A percentile compares a stretch with the other conserved stretches of the same genome.
Conservation (phyloP, 768 basidiomycete species). For the Pulveroboletus sp. region DNA sequence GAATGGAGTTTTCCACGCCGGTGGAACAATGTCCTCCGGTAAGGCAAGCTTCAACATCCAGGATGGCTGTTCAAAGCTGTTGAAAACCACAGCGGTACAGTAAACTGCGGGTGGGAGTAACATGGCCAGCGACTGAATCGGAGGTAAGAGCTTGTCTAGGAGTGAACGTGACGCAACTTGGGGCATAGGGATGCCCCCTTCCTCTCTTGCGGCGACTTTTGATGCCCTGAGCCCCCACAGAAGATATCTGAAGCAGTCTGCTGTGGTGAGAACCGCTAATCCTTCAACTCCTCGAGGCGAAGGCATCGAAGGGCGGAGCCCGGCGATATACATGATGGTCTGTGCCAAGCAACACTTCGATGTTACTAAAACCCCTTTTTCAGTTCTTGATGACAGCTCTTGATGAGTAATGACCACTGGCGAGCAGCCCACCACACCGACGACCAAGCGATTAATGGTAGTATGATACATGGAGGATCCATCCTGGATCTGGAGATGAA, state of each 20-base stretch:
- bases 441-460: no score
- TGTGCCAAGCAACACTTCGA: slow-evolving; percentile 11
- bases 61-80: slow-evolving; percentile 33
- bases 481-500: no score
- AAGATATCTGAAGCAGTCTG: slow-evolving; percentile 20
- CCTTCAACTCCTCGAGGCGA: slow-evolving; percentile 21
- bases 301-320: slow-evolving; percentile 13
- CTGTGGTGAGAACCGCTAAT: slow-evolving; percentile 23
- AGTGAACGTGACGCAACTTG: slow-evolving; percentile 12
- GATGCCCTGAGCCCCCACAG: slow-evolving; percentile 6
- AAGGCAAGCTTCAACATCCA: slow-evolving; percentile 32
- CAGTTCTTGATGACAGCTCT: slow-evolving; percentile 9
- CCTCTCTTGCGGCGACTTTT: slow-evolving; percentile 3
- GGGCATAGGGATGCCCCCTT: slow-evolving; percentile 19
- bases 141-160: slow-evolving; percentile 28
- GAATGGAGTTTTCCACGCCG: slow-evolving; percentile 22
- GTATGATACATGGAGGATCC: no score
- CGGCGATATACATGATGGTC: slow-evolving; percentile 29
- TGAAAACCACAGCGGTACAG: slow-evolving; percentile 23
- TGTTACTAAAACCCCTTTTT: slow-evolving; percentile 15
- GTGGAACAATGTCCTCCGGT: slow-evolving; percentile 20
- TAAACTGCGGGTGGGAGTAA: slow-evolving; percentile 29
- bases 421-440: no score
- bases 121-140: slow-evolving; percentile 24
- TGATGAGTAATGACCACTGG: slow-evolving; percentile 16